Conservation (phyloP, 148 eudicot species). For the Pouteria glomerata region DNA sequence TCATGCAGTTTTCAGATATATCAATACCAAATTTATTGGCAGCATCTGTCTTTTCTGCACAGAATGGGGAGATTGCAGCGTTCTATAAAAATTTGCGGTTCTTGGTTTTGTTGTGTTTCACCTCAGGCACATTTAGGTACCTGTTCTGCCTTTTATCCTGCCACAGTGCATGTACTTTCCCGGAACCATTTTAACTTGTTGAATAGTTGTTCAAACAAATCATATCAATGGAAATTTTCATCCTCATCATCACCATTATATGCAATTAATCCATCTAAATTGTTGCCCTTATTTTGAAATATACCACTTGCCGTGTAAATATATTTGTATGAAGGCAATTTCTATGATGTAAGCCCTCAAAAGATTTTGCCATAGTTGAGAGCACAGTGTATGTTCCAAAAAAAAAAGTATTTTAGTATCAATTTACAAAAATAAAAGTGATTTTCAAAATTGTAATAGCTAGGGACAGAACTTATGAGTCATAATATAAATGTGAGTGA, state of each 20-base stretch:
- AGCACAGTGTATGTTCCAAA: too few relatives aligned
- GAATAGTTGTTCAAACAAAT: background rate
- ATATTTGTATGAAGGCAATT: too few relatives aligned
- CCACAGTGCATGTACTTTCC: background rate
- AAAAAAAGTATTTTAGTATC: too few relatives aligned
- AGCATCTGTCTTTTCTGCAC: constrained; percentile 46
- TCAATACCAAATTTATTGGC: constrained; percentile 52
- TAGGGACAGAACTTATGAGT: too few relatives aligned
- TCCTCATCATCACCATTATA: background rate
- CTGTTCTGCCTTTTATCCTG: background rate
- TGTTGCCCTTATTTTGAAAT: background rate
- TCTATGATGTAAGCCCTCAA: too few relatives aligned
- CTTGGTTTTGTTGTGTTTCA: constrained; percentile 31
- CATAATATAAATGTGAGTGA: too few relatives aligned
- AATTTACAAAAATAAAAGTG: too few relatives aligned
- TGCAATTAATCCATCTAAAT: background rate
- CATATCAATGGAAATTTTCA: background rate
- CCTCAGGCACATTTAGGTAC: constrained; percentile 53
- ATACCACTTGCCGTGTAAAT: too few relatives aligned
- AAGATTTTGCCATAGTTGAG: too few relatives aligned
- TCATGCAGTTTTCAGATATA: constrained; percentile 40
- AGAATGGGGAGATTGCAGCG: constrained; percentile 30
- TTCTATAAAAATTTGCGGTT: constrained; percentile 33
- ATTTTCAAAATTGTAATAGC: too few relatives aligned
- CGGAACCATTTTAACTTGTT: background rate